Evolutionary conservation across 768 basidiomycete genomes (phyloP).

Genomic region (Tephrocybe sp.): DNA sequence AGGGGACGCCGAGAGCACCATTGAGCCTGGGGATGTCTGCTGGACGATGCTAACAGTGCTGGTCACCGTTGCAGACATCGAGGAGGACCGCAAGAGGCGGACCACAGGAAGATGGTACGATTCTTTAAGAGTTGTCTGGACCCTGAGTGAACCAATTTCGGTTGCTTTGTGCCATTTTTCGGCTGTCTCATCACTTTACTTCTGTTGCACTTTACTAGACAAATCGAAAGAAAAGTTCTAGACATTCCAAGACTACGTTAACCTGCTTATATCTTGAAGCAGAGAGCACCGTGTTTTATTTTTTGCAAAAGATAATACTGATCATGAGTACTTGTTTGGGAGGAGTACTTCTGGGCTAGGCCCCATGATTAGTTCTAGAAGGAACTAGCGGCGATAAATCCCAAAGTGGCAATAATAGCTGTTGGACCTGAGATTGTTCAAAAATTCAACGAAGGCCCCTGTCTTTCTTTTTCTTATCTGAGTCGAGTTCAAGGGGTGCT

Average conservation of each 20-base stretch:
- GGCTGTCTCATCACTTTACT: not conserved
- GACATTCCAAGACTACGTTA: not conserved
- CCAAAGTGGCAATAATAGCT: not conserved
- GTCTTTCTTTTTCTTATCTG: too few species aligned
- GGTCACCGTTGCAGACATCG: slow-evolving; percentile 18
- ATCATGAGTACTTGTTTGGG: too few species aligned
- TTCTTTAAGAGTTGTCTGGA: slow-evolving; percentile 11
- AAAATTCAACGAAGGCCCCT: too few species aligned
- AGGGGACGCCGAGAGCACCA: slow-evolving; percentile 7
- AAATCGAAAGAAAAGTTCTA: not conserved
- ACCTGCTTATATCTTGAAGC: not conserved
- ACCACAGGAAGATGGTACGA: slow-evolving; percentile 16
- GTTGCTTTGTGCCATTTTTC: slow-evolving; percentile 5
- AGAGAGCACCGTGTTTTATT: not conserved
- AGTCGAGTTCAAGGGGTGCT: too few species aligned
- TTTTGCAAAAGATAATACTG: not conserved
- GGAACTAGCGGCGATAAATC: not conserved
- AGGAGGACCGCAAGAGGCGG: not conserved
- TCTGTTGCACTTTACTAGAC: slow-evolving; percentile 9
- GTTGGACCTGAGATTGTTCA: not conserved
- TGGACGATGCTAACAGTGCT: slow-evolving; percentile 10
- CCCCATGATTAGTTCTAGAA: not conserved
- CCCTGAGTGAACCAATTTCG: slow-evolving; percentile 15
- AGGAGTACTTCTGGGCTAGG: not conserved
- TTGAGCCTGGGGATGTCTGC: slow-evolving; percentile 10